Percentiles rank a stretch among this genome's conserved stretches.
Evolutionary conservation across 805 yeast genomes (phyloP).

Genomic region (Kazachstania africana): DNA sequence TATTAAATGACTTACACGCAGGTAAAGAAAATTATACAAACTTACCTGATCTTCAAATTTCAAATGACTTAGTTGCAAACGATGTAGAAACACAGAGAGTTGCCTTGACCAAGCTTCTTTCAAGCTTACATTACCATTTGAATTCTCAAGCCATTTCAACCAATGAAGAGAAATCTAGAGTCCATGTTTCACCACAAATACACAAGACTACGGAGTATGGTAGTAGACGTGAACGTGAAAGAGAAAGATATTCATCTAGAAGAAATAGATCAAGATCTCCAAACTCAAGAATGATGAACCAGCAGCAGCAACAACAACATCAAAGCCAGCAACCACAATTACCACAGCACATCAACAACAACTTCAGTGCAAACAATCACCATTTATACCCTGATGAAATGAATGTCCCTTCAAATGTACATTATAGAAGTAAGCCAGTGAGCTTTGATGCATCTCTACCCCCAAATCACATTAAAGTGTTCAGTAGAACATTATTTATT

Average conservation of each 20-base stretch:
- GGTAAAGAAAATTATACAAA: slow-evolving; percentile 5
- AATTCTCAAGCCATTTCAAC: background rate
- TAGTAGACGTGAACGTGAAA: slow-evolving; percentile 26
- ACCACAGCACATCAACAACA: slow-evolving; percentile 1
- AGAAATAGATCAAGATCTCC: slow-evolving; percentile 46
- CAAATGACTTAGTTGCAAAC: slow-evolving; percentile 12
- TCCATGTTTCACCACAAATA: background rate
- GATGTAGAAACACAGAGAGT: slow-evolving; percentile 29
- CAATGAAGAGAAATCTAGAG: slow-evolving; percentile 9
- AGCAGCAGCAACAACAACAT: background rate
- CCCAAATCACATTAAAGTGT: slow-evolving; percentile 68
- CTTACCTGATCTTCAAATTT: slow-evolving; percentile 13
- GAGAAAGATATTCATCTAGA: slow-evolving; percentile 25
- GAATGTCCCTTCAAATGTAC: slow-evolving; percentile 61
- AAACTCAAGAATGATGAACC: slow-evolving; percentile 4
- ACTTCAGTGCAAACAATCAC: slow-evolving; percentile 20
- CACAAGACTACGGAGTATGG: slow-evolving; percentile 23
- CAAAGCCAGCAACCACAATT: slow-evolving; percentile 4
- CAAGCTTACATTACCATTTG: slow-evolving; percentile 17
- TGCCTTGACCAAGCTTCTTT: slow-evolving; percentile 31
- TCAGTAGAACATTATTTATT: slow-evolving; percentile 81
- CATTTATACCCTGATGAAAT: slow-evolving; percentile 37
- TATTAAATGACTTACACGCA: slow-evolving; percentile 12
- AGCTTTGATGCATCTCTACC: slow-evolving; percentile 62
- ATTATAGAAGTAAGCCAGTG: slow-evolving; percentile 65